Conservation (phyloP, 257 asterid species). For the Capsicum rhomboideum region DNA sequence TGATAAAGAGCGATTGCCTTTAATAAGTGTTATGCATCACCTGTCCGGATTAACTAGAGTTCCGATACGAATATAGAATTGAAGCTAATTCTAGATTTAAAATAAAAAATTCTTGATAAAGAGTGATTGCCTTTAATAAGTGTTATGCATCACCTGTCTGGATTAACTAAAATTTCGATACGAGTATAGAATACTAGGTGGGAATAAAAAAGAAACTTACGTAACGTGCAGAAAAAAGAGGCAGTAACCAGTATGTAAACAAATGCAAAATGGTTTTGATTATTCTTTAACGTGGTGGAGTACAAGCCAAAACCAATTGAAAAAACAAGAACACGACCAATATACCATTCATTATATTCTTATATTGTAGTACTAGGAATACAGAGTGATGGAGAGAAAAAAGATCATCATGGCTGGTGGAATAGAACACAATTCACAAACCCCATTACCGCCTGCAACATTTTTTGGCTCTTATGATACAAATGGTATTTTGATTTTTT, state of each 20-base stretch:
- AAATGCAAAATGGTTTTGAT: not conserved
- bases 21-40: no score
- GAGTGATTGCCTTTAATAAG: no score
- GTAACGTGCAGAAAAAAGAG: not conserved
- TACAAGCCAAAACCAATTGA: not conserved
- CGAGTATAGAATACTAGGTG: no score
- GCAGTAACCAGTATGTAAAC: not conserved
- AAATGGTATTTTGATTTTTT: not conserved
- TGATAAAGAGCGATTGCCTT: no score
- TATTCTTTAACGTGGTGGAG: not conserved
- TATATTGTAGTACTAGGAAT: not conserved
- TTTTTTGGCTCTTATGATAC: not conserved
- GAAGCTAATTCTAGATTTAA: no score
- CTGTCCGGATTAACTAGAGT: no score
- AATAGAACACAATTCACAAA: not conserved
- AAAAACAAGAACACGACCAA: not conserved
- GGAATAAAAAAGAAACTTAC: not conserved
- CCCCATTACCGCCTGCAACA: not conserved
- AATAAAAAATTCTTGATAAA: no score
- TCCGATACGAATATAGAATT: no score
- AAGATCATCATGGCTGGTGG: not conserved
- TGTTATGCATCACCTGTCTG: no score
- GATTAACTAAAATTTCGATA: no score
- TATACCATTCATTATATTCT: not conserved
- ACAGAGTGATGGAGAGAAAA: not conserved